phyloP scores from a whole-genome alignment of 306 rosid genomes.

The Pterocarpus macrocarpus region DNA sequence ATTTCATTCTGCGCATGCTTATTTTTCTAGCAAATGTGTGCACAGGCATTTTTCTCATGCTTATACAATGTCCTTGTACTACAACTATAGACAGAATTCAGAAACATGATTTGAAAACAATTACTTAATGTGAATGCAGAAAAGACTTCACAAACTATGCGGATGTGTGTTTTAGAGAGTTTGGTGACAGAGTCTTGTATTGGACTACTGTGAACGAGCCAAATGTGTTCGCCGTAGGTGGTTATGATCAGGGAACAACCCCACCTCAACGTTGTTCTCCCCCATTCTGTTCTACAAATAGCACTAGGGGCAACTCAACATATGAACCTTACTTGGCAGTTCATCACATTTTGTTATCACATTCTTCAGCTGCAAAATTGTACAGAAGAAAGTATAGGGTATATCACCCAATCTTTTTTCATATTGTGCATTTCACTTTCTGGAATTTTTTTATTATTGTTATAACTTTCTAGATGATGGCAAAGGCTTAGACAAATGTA shows the following conservation, averaged over 20 bases:
- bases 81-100: not conserved
- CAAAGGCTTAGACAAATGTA: too few species aligned
- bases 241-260: slow-evolving; percentile 45
- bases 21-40: not conserved
- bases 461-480: too few species aligned
- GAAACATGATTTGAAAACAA: not conserved
- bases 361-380: slow-evolving; percentile 64
- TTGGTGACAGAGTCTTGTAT: slow-evolving; percentile 64
- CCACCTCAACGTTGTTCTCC: slow-evolving; percentile 64
- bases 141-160: slow-evolving; percentile 65
- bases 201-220: slow-evolving; percentile 68
- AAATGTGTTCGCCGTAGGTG: slow-evolving; percentile 48
- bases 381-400: slow-evolving; percentile 59
- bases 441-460: too few species aligned
- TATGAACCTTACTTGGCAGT: slow-evolving; percentile 61
- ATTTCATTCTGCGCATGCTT: not conserved
- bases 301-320: slow-evolving; percentile 61
- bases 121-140: slow-evolving; percentile 49
- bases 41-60: not conserved
- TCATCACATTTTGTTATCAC: slow-evolving; percentile 65
- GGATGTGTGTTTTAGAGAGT: slow-evolving; percentile 65
- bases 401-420: not conserved
- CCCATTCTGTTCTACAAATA: slow-evolving; percentile 46
- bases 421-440: too few species aligned
- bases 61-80: too few species aligned